These are phyloP conservation scores for Peltaster fructicola DNA, from an alignment of 2,329 filamentous ascomycete genomes.

Conservation along the genomic window DNA sequence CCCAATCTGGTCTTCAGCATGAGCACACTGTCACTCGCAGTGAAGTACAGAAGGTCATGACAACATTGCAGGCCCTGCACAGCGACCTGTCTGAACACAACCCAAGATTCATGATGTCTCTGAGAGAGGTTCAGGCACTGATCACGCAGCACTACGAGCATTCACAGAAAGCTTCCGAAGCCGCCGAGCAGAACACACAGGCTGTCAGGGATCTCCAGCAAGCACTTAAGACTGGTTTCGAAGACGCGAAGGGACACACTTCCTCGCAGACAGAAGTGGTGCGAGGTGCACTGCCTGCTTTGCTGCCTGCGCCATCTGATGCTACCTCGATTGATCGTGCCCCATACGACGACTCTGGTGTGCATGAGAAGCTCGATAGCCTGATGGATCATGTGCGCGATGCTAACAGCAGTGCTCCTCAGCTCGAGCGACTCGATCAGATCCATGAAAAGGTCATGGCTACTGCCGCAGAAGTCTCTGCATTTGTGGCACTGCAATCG, in stretches of 20 bases:
- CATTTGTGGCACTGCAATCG: conserved; percentile 63
- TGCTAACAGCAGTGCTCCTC: conserved; percentile 51
- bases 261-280: conserved; percentile 25
- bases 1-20: conserved; percentile 51
- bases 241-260: conserved; percentile 25
- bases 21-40: conserved; percentile 73
- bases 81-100: conserved; percentile 66
- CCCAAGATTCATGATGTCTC: conserved; percentile 69
- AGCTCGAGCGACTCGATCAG: conserved; percentile 68
- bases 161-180: conserved; percentile 41
- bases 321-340: conserved; percentile 25
- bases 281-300: conserved; percentile 25
- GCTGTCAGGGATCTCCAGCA: conserved; percentile 27
- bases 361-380: conserved; percentile 29
- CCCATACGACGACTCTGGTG: conserved; percentile 44
- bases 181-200: conserved; percentile 21
- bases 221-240: conserved; percentile 23
- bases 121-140: conserved; percentile 69
- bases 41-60: conserved; percentile 57
- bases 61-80: conserved; percentile 57
- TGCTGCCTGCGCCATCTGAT: conserved; percentile 25
- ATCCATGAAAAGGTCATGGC: conserved; percentile 76
- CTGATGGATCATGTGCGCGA: conserved; percentile 46
- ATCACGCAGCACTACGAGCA: conserved; percentile 82
- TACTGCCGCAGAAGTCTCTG: conserved; percentile 67